Percentiles rank a stretch among this genome's conserved stretches.
Conservation (phyloP, 495 filamentous ascomycete species). For the Lichina pygmaea region DNA sequence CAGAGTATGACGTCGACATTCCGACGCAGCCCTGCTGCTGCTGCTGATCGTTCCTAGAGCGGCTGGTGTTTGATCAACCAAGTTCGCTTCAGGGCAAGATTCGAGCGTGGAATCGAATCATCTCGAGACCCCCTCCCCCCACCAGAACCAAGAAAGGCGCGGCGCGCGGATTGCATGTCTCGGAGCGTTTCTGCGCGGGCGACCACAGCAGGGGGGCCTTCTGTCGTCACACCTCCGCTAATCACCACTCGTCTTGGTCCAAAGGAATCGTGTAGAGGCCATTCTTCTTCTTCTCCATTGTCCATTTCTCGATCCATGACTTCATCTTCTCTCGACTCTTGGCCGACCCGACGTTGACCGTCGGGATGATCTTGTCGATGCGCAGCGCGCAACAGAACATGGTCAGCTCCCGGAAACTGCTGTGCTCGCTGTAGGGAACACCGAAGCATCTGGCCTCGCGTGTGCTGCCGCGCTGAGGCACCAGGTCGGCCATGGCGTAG, state of each 20-base stretch:
- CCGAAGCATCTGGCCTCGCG: conserved; percentile 55
- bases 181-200: too few relatives aligned
- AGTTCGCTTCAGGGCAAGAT: too few relatives aligned
- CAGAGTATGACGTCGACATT: too few relatives aligned
- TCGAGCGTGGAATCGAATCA: too few relatives aligned
- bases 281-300: conserved; percentile 54
- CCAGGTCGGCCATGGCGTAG: conserved; percentile 36
- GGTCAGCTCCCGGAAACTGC: conserved; percentile 74
- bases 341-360: conserved; percentile 64
- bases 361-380: conserved; percentile 75
- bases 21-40: too few relatives aligned
- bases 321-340: conserved; percentile 63
- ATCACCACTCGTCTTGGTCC: conserved; percentile 2
- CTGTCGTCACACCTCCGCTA: too few relatives aligned
- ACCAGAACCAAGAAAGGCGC: too few relatives aligned
- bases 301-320: conserved; percentile 71
- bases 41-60: too few relatives aligned
- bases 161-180: too few relatives aligned
- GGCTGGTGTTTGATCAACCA: too few relatives aligned
- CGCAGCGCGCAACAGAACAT: conserved; percentile 73
- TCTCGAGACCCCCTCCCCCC: too few relatives aligned
- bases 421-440: conserved; percentile 89
- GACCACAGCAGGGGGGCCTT: too few relatives aligned
- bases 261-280: conserved; percentile 33
- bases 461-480: conserved; percentile 54